Percentiles rank a stretch among this genome's conserved stretches.
Conservation (phyloP, 768 basidiomycete genomes). For the Flagelloscypha sp. region DNA sequence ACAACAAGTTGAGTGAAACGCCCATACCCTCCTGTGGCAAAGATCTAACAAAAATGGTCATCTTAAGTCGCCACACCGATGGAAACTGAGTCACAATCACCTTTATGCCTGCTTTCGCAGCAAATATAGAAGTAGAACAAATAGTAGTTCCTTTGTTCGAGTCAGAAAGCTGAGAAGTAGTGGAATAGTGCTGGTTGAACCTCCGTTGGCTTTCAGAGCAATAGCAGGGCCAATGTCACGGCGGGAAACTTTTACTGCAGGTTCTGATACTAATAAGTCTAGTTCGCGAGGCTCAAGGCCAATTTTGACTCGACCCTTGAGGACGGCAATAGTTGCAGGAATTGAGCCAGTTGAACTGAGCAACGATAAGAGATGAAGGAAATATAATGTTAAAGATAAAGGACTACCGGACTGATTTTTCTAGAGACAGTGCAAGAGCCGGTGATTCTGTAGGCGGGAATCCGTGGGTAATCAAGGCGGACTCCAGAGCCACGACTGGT, state of each 20-base stretch:
- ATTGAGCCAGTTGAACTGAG: slow-evolving; percentile 65
- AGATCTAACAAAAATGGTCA: slow-evolving; percentile 42
- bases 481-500: slow-evolving; percentile 87
- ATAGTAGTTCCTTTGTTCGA: slow-evolving; percentile 68
- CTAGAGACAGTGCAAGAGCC: slow-evolving; percentile 62
- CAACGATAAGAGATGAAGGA: too few species aligned
- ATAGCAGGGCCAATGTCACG: slow-evolving; percentile 77
- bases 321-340: slow-evolving; percentile 86
- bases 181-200: slow-evolving; percentile 31
- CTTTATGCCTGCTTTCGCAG: slow-evolving; percentile 82
- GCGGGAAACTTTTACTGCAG: slow-evolving; percentile 61
- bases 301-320: slow-evolving; percentile 79
- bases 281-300: slow-evolving; percentile 64
- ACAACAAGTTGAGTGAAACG: background rate
- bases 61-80: slow-evolving; percentile 5
- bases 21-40: slow-evolving; percentile 84
- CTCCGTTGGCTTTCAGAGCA: slow-evolving; percentile 62
- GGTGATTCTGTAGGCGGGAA: slow-evolving; percentile 77
- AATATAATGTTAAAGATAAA: too few species aligned
- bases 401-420: slow-evolving; percentile 66
- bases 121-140: slow-evolving; percentile 65
- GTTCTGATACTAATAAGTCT: slow-evolving; percentile 50
- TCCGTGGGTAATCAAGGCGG: slow-evolving; percentile 88
- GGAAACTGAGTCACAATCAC: slow-evolving; percentile 22
- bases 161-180: slow-evolving; percentile 15